Base-by-base conservation (phyloP, 1,139 yeast species). In the Taiozyma sp. region DNA sequence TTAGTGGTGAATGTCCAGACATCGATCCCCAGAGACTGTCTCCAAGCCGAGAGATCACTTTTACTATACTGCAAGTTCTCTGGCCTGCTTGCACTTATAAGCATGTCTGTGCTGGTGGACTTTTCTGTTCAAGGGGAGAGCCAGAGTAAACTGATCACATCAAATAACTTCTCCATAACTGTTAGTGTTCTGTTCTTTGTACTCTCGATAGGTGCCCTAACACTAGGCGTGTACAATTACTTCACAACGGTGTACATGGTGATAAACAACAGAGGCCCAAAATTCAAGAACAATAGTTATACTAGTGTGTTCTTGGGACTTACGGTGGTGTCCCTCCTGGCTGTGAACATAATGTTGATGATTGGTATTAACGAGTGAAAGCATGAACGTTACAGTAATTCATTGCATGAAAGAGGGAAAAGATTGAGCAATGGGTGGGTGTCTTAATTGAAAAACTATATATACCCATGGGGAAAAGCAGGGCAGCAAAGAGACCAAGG, bases 1-100 rank as follows among this genome's bases (percentile, higher is more conserved):
- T 10, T 40, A 6, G 43, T 40, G 21, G 13, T 26, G 24, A 16
- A 40, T 13, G 16, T 40, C 4, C 28, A 13, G 24, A 40, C 43
- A 4, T 76, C 82, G 2, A 83, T 81, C 53, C 85, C 87, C 0
- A 66, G 87, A 50, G 88, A 82, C 63, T 80, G 80, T 26, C 65
- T 81, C 16, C 85, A 81, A 68, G 76, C 78, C 52, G 88, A 81
- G 60, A 64, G 86, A 44, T 80, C 86, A 0, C 72, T 81, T 32
- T 65, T 82, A 11, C 70, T 80, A 32, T 78, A 81, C 65, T 66
- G 80, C 47, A 70, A 81, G 50, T 78, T 81, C 56, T 66, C 83
- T 1, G 67, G 76, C 1, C 70, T 81, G 1, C 66, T 81, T 14
- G 71, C 77, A 48, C 68, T 82, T 42, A 71, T 81, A 2, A 76